Evolutionary conservation across 2,329 filamentous ascomycete genomes (phyloP).

Genomic region (Chaetoscypha palmicola): DNA sequence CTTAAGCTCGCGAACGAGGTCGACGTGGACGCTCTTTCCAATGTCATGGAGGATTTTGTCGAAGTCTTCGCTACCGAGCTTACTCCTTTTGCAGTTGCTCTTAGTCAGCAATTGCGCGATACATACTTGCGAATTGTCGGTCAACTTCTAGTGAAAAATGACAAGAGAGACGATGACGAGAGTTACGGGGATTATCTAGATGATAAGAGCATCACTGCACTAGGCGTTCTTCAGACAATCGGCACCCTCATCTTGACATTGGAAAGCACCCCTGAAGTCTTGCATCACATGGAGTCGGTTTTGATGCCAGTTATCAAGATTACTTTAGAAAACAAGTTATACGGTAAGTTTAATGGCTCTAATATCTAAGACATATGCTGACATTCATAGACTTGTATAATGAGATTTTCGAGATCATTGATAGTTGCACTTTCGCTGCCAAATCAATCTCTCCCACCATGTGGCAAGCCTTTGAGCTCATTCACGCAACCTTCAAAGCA

Average conservation of each 20-base stretch:
- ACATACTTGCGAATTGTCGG: conserved; percentile 92
- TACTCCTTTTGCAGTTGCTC: conserved; percentile 90
- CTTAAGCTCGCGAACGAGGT: conserved; percentile 96
- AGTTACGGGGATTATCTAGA: conserved; percentile 86
- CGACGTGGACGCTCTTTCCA: conserved; percentile 92
- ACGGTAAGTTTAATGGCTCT: conserved; percentile 47
- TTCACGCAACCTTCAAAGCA: conserved; percentile 94
- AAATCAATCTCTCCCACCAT: conserved; percentile 93
- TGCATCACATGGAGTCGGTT: conserved; percentile 89
- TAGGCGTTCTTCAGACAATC: conserved; percentile 95
- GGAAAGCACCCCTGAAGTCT: conserved; percentile 92
- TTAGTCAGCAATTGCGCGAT: conserved; percentile 92
- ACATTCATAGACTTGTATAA: conserved; percentile 72
- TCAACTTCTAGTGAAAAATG: conserved; percentile 83
- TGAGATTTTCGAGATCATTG: conserved; percentile 97
- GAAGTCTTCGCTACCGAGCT: conserved; percentile 97
- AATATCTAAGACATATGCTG: conserved; percentile 17
- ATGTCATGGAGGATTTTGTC: conserved; percentile 99
- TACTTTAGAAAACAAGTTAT: conserved; percentile 95
- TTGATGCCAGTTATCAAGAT: conserved; percentile 96
- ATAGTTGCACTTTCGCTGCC: conserved; percentile 96
- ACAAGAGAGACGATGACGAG: conserved; percentile 66
- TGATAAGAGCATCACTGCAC: conserved; percentile 95
- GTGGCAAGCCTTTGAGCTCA: conserved; percentile 97
- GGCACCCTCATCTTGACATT: conserved; percentile 93